Percentiles rank a stretch among this genome's conserved stretches.
Evolutionary conservation across 2,329 filamentous ascomycete genomes (phyloP).

Genomic region (Penicillium fuscoglaucum): DNA sequence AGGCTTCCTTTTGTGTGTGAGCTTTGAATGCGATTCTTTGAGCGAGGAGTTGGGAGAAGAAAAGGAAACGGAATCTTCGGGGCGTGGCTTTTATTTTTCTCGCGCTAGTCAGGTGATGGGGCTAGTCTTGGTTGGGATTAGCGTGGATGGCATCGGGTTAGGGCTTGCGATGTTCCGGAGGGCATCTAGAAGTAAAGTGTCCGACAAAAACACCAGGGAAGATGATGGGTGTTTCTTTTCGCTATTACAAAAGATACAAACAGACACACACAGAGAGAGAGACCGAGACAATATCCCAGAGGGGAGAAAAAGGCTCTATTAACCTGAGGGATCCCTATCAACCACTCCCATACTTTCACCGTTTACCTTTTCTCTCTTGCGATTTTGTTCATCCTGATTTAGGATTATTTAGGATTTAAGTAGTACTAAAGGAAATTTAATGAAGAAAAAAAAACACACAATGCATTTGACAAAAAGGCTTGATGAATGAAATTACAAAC

Average conservation of each 20-base stretch:
- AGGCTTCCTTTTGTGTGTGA: conserved; percentile 71
- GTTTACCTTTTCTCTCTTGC: not conserved
- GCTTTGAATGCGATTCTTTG: conserved; percentile 99
- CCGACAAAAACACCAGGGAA: not conserved
- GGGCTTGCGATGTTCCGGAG: not conserved
- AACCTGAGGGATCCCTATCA: not conserved
- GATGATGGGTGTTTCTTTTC: no score
- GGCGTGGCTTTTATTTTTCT: conserved; percentile 23
- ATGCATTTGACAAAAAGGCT: conserved; percentile 24
- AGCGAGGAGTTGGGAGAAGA: conserved; percentile 75
- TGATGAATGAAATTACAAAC: conserved; percentile 22
- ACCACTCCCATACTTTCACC: not conserved
- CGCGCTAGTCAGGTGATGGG: conserved; percentile 22
- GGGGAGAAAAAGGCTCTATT: not conserved
- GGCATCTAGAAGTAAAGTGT: not conserved
- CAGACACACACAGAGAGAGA: not conserved
- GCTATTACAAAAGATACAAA: not conserved
- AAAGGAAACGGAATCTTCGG: conserved; percentile 25
- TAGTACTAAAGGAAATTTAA: not conserved
- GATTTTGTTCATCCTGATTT: not conserved
- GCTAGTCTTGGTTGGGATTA: conserved; percentile 24
- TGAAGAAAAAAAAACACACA: conserved; percentile 1
- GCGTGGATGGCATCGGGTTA: not conserved
- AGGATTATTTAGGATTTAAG: not conserved
- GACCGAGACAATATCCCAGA: no score